Evolutionary conservation across 179 eudicot species (phyloP), one percentile per base, ranked within the genome.

Genomic region (Beta macrorhiza): DNA sequence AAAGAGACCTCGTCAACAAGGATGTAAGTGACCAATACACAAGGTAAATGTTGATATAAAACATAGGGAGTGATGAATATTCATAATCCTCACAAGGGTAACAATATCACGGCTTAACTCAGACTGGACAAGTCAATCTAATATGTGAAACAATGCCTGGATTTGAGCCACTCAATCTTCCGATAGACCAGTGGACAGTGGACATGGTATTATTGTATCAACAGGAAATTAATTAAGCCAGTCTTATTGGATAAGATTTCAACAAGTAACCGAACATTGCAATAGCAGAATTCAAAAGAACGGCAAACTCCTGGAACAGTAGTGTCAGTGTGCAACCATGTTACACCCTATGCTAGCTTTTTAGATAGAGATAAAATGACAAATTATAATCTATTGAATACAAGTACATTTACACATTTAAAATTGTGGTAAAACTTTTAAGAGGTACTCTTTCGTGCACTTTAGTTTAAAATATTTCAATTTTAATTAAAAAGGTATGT

Each of bases 11-110:
- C 44, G 78, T 58, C 63, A 74, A 80, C 49, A 7, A 29, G 42
- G 76, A 56, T 45, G 57, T 64, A 56, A 75, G 20, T 29, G 11
- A n/a, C 64, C 10, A 56, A 32, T 25, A 61, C 20, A 72, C 68
- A 44, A 67, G 32, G 61, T 25, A 74, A 63, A 29, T 74, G 67
- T 37, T 79, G 58, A 67, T 79, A 58, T 15, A 74, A 37, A 81
- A 76, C 4, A 56, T 20, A 1, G 6, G 42, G 22, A 25, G 45
- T 65, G 14, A 74, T 17, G 37, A 37, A 57, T 5, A 69, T 56
- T 81, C 51, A 51, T 68, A 32, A 81, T 49, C 70, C 61, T 67
- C 53, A 65, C 15, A 81, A 47, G 5, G 29, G 20, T 72, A 67
- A 22, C 72, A 29, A 42, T 64, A 72, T 20, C 53, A 25, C 59